Evolutionary conservation across 139 green algal genomes (phyloP), one percentile per base, ranked within the genome.

Genomic region (Zygnema circumcarinatum): DNA sequence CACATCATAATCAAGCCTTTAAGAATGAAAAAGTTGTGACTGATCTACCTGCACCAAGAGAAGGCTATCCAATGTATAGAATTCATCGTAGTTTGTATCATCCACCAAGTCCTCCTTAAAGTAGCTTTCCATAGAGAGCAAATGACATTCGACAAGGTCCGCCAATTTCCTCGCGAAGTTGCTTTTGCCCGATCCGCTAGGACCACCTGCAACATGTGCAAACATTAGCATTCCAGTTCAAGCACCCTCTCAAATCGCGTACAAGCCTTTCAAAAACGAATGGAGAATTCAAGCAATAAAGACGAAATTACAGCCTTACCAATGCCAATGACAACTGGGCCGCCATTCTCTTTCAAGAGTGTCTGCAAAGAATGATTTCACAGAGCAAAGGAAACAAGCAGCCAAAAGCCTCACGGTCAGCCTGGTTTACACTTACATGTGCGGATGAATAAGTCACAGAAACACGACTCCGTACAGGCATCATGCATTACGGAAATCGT

Each of bases 11-110:
- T n/a, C n/a, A n/a, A n/a, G n/a, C n/a, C n/a, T n/a, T n/a, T n/a
- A n/a, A n/a, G n/a, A n/a, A n/a, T n/a, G n/a, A n/a, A n/a, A n/a
- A n/a, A n/a, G n/a, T n/a, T n/a, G n/a, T n/a, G n/a, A n/a, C n/a
- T n/a, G n/a, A n/a, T n/a, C 7, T 62, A 62, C 47, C 39, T 53
- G 74, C 29, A 47, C n/a, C 74, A 81, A 53, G n/a, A 81, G 74
- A 16, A 31, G 33, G n/a, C 74, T 69, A 81, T 81, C 74, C 74
- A 81, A n/a, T 32, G 47, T 53, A 47, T 47, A n/a, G n/a, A 81
- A 47, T n/a, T 81, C 74, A 69, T 81, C 74, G 33, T 81, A 81
- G 74, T 81, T 81, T 47, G 74, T 81, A 32, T 53, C 74, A 31
- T 81, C 74, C n/a, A 53, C 74, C 31, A 53, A 2, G 31, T 81